Conservation (phyloP, 345 rosid species). For the Brassica rapa region DNA sequence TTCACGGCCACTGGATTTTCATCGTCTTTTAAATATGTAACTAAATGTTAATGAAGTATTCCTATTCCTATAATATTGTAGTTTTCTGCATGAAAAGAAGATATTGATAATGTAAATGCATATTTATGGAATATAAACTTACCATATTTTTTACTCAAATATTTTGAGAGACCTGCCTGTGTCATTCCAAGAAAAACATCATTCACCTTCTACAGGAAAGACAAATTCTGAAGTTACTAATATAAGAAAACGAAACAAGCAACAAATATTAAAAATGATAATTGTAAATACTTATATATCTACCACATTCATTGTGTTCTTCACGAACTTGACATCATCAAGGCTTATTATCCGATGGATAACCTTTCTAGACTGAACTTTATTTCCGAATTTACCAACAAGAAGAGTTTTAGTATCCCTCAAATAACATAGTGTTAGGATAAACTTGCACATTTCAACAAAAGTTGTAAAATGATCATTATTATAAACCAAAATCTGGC, state of each 20-base stretch:
- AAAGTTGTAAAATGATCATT: constrained; percentile 47
- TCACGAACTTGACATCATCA: constrained; percentile 60
- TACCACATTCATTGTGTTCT: constrained; percentile 28
- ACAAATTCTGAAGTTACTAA: not conserved
- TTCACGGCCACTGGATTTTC: constrained; percentile 26
- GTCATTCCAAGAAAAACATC: constrained; percentile 69
- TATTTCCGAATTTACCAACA: constrained; percentile 11
- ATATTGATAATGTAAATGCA: not conserved
- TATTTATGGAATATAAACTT: not conserved
- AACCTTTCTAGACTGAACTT: constrained; percentile 23
- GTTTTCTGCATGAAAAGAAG: not conserved
- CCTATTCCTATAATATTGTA: not conserved
- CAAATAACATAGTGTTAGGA: constrained; percentile 44
- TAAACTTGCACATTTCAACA: constrained; percentile 42
- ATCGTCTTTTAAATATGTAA: not conserved
- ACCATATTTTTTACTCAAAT: constrained; percentile 52
- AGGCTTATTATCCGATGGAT: constrained; percentile 47
- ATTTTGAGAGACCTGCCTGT: constrained; percentile 62
- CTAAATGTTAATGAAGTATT: not conserved
- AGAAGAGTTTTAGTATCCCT: constrained; percentile 52
- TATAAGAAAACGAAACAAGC: not conserved
- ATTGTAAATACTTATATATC: not conserved
- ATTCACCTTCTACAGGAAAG: constrained; percentile 55
- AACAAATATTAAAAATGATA: not conserved
- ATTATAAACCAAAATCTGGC: constrained; percentile 42